Evolutionary conservation across 495 filamentous ascomycete genomes (phyloP).

Genomic region (Aspergillus olivimuriae): DNA sequence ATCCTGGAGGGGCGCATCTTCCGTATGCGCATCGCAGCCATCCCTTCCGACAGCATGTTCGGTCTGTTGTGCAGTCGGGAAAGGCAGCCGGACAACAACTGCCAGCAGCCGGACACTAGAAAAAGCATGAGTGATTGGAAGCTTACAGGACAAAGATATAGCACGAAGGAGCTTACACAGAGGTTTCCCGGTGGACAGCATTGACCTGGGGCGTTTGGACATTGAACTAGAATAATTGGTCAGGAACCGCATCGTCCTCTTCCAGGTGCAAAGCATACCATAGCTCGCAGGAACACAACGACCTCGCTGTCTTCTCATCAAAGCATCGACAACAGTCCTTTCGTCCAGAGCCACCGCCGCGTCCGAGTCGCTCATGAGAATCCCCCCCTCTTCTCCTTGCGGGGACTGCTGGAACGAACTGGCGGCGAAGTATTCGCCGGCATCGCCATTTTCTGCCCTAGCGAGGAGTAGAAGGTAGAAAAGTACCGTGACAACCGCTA

Average conservation of each 20-base stretch:
- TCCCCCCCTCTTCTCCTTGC: neutral
- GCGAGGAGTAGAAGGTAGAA: too few species aligned
- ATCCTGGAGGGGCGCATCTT: neutral
- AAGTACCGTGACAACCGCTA: too few species aligned
- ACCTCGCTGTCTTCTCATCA: neutral
- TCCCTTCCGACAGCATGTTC: neutral
- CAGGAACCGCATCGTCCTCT: too few species aligned
- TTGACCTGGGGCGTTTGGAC: neutral
- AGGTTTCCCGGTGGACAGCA: neutral
- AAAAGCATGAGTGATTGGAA: neutral
- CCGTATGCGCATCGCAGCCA: neutral
- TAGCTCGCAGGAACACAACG: neutral
- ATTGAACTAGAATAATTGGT: too few species aligned
- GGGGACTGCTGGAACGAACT: neutral
- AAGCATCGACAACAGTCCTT: neutral
- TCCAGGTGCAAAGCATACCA: neutral
- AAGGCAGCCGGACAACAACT: neutral
- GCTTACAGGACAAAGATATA: neutral
- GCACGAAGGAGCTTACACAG: too few species aligned
- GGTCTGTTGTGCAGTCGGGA: neutral
- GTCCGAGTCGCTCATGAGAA: neutral
- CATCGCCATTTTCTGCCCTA: too few species aligned
- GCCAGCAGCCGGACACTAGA: neutral
- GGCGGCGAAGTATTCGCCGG: neutral
- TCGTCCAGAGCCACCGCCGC: neutral